Conservation (phyloP, 1,284 basidiomycete genomes). For the Exobasidium rhododendri region DNA sequence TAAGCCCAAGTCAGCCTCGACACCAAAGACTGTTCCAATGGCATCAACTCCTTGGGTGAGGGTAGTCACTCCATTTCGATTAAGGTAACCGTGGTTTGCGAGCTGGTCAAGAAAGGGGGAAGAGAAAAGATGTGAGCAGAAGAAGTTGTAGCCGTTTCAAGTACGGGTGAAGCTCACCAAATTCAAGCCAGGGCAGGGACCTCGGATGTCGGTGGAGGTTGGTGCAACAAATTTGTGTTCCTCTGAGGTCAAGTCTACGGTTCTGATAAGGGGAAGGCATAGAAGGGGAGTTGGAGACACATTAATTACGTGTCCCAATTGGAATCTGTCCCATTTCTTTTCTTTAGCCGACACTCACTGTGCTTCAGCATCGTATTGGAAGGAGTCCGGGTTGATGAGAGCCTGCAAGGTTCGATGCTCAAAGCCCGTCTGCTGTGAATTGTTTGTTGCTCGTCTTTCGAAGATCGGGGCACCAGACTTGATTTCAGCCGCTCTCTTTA, state of each 20-base stretch:
- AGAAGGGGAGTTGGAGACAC: too few relatives aligned
- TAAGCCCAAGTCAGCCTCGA: constrained; percentile 26
- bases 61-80: constrained; percentile 32
- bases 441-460: constrained; percentile 11
- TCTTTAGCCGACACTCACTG: too few relatives aligned
- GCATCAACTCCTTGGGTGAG: constrained; percentile 35
- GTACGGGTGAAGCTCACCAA: neutral
- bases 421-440: constrained; percentile 14
- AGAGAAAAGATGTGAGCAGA: neutral
- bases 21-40: constrained; percentile 33
- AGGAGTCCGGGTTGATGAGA: constrained; percentile 29
- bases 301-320: too few relatives aligned
- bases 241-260: constrained; percentile 29
- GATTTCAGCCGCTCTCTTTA: constrained; percentile 25
- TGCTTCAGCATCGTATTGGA: constrained; percentile 32
- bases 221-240: constrained; percentile 39
- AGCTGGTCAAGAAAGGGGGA: constrained; percentile 23
- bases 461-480: constrained; percentile 20
- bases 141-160: neutral
- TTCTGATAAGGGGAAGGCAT: too few relatives aligned
- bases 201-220: constrained; percentile 35
- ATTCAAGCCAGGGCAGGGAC: constrained; percentile 31
- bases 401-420: constrained; percentile 24
- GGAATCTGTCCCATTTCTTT: too few relatives aligned
- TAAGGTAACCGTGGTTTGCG: constrained; percentile 40